Evolutionary conservation across 768 basidiomycete genomes (phyloP), one percentile per base, ranked within the genome.

Genomic region (Mycena albidolilacea): DNA sequence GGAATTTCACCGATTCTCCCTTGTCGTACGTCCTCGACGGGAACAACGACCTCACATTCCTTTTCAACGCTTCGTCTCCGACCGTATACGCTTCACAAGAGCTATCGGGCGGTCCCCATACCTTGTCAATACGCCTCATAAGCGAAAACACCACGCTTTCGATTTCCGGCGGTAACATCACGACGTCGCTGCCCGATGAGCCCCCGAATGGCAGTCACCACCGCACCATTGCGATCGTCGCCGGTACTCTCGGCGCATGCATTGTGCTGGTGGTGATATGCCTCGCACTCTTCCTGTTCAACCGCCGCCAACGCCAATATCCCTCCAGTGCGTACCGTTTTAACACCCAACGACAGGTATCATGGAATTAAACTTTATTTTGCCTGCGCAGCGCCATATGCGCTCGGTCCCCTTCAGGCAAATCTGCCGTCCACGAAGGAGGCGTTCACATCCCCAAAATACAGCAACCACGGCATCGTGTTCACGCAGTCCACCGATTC

Each of bases 391-490:
- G 74, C 72, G 57, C 67, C 61, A 21, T 72, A 80, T 64, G 71
- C 74, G 21, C 77, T 76, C 64, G 78, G 80, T 9, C 78, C 80
- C 6, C 72, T 82, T 7, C 78, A 78, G 71, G 79, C 74, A 23
- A 76, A 71, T 19, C 72, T 80, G 57, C 80, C 80, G 3, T 74
- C 70, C 12, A 76, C 79, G 39, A 82, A 81, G 63, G 79, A 81
- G 74, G 81, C 80, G 17, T 81, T 80, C 69, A 82, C 81, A 46
- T 79, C 80, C 9, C 78, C 76, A 14, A 79, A 78, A 44, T 78
- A 77, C 71, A 77, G 79, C 61, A 79, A 80, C 59, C 78, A 82
- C 71, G 80, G 80, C 14, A 54, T 81, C 19, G 75, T 78, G 5
- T 81, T 82, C 76, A 68, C 63, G 60, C 71, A 75, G 55, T 75